Evolutionary conservation across 169 alveolate genomes (phyloP), one percentile per base, ranked within the genome.

Genomic region (Besnoitia besnoiti): DNA sequence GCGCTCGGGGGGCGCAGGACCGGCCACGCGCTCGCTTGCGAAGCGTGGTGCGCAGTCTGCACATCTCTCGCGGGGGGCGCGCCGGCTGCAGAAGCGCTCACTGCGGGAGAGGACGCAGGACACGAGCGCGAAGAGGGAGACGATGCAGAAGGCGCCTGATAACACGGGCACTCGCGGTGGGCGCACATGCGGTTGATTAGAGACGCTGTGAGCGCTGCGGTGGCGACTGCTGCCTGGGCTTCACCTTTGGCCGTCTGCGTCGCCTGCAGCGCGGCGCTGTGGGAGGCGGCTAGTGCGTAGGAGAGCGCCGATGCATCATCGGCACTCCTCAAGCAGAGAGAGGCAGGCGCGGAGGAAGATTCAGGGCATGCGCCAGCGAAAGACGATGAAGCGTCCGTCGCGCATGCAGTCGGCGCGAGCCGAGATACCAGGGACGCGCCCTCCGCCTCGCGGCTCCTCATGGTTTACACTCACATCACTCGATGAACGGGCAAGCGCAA

Each of bases 171-270:
- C 46, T 37, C 44, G 46, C n/a, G 39, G 24, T 73, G 44, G 12
- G 12, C 47, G 30, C 39, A 35, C 82, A 73, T 73, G 47, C 2
- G 44, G 24, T 10, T 16, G 82, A 73, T 73, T 0, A 73, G 82
- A 5, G 82, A 73, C 47, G 46, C 39, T 24, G 82, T 73, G 82
- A 4, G 39, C 44, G 46, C 82, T 73, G 82, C 82, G 27, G 82
- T 42, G 46, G 82, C 82, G 14, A 73, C 82, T 0, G 82, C 82
- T 12, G 82, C 82, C 82, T 73, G 39, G 16, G 82, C 82, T 35
- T n/a, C 82, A 30, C 24, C 46, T 42, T 73, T 39, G 27, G 82
- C 82, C 39, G 16, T 19, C 44, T 73, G 14, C 7, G 47, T 37
- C 44, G 82, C 82, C n/a, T 73, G 39, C 0, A n/a, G 44, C 0